These are phyloP conservation scores for Fusarium napiforme DNA, from an alignment of 2,329 filamentous ascomycete genomes.

Conservation along the genomic window DNA sequence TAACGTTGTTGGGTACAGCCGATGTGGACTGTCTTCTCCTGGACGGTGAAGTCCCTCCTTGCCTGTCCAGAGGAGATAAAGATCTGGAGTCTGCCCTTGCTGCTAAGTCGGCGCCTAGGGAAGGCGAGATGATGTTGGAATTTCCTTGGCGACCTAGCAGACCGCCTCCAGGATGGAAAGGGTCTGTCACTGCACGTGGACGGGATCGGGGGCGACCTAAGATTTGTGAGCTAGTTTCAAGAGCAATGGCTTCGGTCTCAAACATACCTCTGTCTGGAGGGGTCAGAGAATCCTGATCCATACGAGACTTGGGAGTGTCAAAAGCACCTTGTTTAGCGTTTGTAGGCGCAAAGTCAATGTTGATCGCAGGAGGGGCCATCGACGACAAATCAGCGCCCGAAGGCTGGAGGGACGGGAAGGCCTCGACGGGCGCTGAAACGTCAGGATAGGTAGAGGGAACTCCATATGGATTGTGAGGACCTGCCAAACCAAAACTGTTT, in stretches of 20 bases:
- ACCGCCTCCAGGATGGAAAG: slow-evolving; percentile 62
- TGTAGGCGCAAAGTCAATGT: slow-evolving; percentile 90
- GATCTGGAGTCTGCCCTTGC: slow-evolving; percentile 63
- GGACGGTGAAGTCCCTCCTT: slow-evolving; percentile 52
- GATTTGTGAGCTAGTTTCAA: slow-evolving; percentile 28
- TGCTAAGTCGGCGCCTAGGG: slow-evolving; percentile 58
- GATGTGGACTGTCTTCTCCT: slow-evolving; percentile 70
- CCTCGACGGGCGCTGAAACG: slow-evolving; percentile 55
- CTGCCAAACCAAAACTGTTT: slow-evolving; percentile 56
- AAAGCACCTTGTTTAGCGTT: slow-evolving; percentile 56
- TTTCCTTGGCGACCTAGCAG: slow-evolving; percentile 54
- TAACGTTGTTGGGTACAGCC: slow-evolving; percentile 69
- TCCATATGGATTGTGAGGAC: slow-evolving; percentile 54
- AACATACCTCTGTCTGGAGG: slow-evolving; percentile 77
- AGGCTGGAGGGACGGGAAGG: slow-evolving; percentile 64
- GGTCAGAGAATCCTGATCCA: slow-evolving; percentile 82
- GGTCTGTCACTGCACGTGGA: slow-evolving; percentile 69
- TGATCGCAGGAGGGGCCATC: slow-evolving; percentile 94
- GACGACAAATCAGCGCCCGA: slow-evolving; percentile 68
- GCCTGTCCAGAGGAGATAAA: slow-evolving; percentile 68
- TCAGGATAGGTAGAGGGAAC: slow-evolving; percentile 50
- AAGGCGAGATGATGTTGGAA: slow-evolving; percentile 61
- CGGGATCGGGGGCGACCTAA: slow-evolving; percentile 61
- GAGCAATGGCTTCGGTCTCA: background rate
- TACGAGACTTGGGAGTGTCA: slow-evolving; percentile 67